phyloP scores from a whole-genome alignment of 106 monocot species.

The Acanthochlamys bracteata region DNA sequence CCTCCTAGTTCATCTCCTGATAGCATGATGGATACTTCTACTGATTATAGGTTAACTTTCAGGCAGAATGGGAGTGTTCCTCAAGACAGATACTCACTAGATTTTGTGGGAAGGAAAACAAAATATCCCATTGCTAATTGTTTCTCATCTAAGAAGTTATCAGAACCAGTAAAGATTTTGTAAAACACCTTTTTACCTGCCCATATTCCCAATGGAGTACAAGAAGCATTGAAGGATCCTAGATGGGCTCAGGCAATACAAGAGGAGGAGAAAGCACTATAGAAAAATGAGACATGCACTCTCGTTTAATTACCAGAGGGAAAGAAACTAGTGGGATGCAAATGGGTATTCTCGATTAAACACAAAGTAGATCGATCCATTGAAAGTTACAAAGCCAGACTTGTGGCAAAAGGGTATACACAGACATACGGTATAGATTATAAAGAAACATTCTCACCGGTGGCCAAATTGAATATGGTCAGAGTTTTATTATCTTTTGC shows the following conservation, averaged over 20 bases:
- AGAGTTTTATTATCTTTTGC: background rate
- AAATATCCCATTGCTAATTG: background rate
- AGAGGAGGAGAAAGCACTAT: background rate
- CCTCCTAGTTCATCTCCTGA: no score
- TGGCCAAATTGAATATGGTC: slow-evolving; percentile 8
- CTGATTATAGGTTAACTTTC: background rate
- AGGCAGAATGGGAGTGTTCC: background rate
- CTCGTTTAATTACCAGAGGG: background rate
- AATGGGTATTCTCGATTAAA: slow-evolving; percentile 1
- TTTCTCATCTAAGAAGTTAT: background rate
- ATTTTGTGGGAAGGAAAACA: no score
- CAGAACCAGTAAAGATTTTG: background rate
- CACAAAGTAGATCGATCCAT: no score
- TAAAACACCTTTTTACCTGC: background rate
- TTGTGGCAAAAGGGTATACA: slow-evolving; percentile 1
- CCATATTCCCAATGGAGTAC: no score
- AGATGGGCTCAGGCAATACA: background rate
- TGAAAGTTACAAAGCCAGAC: slow-evolving; percentile 5
- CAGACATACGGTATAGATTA: slow-evolving; percentile 9
- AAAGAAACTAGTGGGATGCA: background rate
- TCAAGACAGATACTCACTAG: background rate
- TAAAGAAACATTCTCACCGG: slow-evolving; percentile 4
- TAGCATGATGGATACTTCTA: no score
- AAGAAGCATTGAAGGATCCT: slow-evolving; percentile 2
- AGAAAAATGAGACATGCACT: slow-evolving; percentile 8